A percentile compares a stretch with the other conserved stretches of the same genome.
These are phyloP conservation scores for Leptographium radiaticola DNA, from an alignment of 2,329 filamentous ascomycete genomes.

Conservation along the genomic window DNA sequence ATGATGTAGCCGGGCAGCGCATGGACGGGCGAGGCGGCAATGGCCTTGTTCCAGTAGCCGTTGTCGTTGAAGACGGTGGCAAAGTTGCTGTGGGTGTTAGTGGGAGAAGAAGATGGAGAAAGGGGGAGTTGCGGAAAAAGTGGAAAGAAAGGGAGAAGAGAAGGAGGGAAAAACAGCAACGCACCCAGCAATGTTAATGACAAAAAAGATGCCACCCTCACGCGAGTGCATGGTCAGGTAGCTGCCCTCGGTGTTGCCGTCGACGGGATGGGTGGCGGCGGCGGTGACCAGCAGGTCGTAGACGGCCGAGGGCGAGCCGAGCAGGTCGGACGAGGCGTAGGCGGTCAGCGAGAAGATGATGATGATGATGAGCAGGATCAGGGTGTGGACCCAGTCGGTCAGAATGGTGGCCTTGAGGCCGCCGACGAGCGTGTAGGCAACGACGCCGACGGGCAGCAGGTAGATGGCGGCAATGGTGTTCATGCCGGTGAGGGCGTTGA, in stretches of 20 bases:
- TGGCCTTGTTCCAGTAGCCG: slow-evolving; percentile 88
- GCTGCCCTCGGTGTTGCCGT: slow-evolving; percentile 66
- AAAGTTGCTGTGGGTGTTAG: slow-evolving; percentile 49
- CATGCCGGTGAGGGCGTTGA: slow-evolving; percentile 58
- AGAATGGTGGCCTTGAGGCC: slow-evolving; percentile 82
- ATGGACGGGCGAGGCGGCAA: slow-evolving; percentile 72
- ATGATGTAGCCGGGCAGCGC: slow-evolving; percentile 82
- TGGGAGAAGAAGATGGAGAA: neutral
- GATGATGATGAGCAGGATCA: slow-evolving; percentile 75
- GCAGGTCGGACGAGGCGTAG: slow-evolving; percentile 57
- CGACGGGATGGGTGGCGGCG: slow-evolving; percentile 56
- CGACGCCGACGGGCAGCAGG: slow-evolving; percentile 66
- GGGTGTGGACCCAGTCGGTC: slow-evolving; percentile 77
- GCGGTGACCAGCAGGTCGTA: slow-evolving; percentile 67
- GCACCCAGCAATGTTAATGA: slow-evolving; percentile 55
- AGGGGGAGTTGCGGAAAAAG: neutral
- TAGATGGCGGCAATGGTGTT: slow-evolving; percentile 73
- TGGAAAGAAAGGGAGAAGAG: neutral
- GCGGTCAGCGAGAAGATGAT: slow-evolving; percentile 73
- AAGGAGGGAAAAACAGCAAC: neutral
- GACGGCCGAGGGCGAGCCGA: slow-evolving; percentile 64
- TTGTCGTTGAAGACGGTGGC: slow-evolving; percentile 78
- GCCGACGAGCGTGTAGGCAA: slow-evolving; percentile 63
- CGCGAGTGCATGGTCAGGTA: slow-evolving; percentile 78
- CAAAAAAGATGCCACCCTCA: slow-evolving; percentile 78